These are phyloP conservation scores for Alternaria novae-zelandiae DNA, from an alignment of 2,329 filamentous ascomycete genomes.

Conservation along the genomic window DNA sequence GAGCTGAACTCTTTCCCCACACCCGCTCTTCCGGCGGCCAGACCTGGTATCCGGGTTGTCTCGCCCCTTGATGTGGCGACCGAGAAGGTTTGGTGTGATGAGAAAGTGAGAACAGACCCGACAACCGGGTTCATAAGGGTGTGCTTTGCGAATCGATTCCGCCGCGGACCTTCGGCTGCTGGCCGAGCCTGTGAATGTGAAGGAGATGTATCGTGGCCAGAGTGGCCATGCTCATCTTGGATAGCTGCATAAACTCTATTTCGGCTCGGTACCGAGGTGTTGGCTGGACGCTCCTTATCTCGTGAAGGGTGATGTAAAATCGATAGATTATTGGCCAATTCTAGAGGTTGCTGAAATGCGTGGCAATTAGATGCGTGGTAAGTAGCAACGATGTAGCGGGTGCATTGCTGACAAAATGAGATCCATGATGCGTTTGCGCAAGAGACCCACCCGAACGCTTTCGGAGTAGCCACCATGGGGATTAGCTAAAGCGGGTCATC, in stretches of 20 bases:
- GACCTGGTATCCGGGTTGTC: slow-evolving; percentile 34
- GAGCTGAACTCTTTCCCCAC: slow-evolving; percentile 37
- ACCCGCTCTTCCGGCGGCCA: slow-evolving; percentile 34
- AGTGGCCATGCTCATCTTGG: not conserved
- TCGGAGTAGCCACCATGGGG: not conserved
- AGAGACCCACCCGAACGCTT: not conserved
- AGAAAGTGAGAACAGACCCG: slow-evolving; percentile 32
- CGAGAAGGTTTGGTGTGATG: slow-evolving; percentile 27
- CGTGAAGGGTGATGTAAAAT: not conserved
- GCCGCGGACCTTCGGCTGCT: slow-evolving; percentile 28
- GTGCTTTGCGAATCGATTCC: slow-evolving; percentile 30
- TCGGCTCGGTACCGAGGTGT: not conserved
- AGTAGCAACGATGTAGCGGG: not conserved
- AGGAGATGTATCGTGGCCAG: slow-evolving; percentile 5
- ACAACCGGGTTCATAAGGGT: slow-evolving; percentile 35
- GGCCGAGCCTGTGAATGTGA: slow-evolving; percentile 31
- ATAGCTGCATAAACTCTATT: not conserved
- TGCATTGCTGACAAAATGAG: not conserved
- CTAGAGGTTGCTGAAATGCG: not conserved
- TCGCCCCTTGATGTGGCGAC: slow-evolving; percentile 36
- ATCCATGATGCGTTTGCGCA: not conserved
- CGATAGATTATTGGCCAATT: not conserved
- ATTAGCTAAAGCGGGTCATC: slow-evolving; percentile 30
- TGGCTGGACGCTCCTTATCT: not conserved
- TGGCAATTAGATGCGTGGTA: not conserved